These are phyloP conservation scores for Cryptococcus sp. DNA, from an alignment of 1,284 basidiomycete species.

Conservation along the genomic window DNA sequence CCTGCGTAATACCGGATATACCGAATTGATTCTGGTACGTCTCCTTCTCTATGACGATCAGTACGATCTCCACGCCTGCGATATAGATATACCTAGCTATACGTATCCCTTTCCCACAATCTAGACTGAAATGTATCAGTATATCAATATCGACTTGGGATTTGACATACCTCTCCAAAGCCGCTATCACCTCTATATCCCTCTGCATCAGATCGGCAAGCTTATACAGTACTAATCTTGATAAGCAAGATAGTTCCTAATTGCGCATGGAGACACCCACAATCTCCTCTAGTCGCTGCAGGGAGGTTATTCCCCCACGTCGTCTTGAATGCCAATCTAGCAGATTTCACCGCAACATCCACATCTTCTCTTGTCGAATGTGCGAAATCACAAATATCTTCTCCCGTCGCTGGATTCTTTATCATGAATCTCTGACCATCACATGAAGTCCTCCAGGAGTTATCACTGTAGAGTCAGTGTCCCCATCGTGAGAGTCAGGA, in stretches of 20 bases:
- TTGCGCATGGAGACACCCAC: too few species aligned
- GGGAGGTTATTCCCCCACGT: conserved; percentile 62
- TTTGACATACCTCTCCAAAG: conserved; percentile 73
- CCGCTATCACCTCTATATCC: conserved; percentile 65
- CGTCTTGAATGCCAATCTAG: conserved; percentile 69
- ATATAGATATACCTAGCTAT: not conserved
- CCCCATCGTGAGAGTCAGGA: too few species aligned
- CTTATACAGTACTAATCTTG: conserved; percentile 52
- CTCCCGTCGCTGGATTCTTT: conserved; percentile 74
- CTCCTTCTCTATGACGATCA: not conserved
- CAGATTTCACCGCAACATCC: conserved; percentile 69
- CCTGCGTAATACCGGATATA: not conserved
- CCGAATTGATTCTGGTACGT: not conserved
- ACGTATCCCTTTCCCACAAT: not conserved
- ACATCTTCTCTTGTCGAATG: conserved; percentile 65
- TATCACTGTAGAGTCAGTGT: too few species aligned
- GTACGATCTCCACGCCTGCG: not conserved
- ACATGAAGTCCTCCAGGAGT: not conserved
- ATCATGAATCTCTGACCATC: conserved; percentile 52
- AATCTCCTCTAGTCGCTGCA: not conserved
- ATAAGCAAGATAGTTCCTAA: too few species aligned
- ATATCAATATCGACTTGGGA: too few species aligned
- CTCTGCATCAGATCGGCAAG: conserved; percentile 70
- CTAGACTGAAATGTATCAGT: too few species aligned
- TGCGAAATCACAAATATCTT: conserved; percentile 62